A percentile compares a stretch with the other conserved stretches of the same genome.
Conservation (phyloP, 108 stramenopile species). For the Discostella stelligeroides region DNA sequence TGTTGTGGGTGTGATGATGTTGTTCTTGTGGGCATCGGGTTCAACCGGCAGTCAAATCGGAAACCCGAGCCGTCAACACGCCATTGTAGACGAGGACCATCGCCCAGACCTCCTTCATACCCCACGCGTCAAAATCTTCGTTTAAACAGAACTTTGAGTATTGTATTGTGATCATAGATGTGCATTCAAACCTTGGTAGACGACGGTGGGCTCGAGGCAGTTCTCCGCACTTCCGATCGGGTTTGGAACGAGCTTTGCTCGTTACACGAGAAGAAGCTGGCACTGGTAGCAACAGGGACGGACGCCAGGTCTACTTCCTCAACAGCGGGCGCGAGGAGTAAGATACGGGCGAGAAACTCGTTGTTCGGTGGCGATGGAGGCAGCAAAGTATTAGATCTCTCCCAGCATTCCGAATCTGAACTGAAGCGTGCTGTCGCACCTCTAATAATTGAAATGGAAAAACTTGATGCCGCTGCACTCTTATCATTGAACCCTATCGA, state of each 20-base stretch:
- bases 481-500: conserved; percentile 51
- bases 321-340: conserved; percentile 8
- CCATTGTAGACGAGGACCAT: too few species aligned
- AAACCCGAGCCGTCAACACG: too few species aligned
- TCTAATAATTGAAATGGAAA: conserved; percentile 47
- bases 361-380: conserved; percentile 7
- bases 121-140: too few species aligned
- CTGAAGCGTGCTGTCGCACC: conserved; percentile 32
- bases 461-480: conserved; percentile 56
- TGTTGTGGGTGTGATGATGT: too few species aligned
- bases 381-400: not conserved
- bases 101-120: too few species aligned
- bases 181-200: conserved; percentile 39
- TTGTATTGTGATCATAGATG: conserved; percentile 21
- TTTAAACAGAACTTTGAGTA: too few species aligned
- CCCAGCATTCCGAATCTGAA: conserved; percentile 10
- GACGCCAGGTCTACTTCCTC: not conserved
- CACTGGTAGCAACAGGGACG: not conserved
- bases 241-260: conserved; percentile 27
- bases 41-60: too few species aligned
- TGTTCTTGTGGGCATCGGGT: too few species aligned
- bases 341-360: conserved; percentile 4
- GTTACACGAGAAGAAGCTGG: conserved; percentile 3
- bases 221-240: conserved; percentile 28
- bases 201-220: conserved; percentile 35